Percentiles rank a stretch among this genome's conserved stretches.
Conservation (phyloP, 2,329 filamentous ascomycete genomes). For the Grosmannia serpens region DNA sequence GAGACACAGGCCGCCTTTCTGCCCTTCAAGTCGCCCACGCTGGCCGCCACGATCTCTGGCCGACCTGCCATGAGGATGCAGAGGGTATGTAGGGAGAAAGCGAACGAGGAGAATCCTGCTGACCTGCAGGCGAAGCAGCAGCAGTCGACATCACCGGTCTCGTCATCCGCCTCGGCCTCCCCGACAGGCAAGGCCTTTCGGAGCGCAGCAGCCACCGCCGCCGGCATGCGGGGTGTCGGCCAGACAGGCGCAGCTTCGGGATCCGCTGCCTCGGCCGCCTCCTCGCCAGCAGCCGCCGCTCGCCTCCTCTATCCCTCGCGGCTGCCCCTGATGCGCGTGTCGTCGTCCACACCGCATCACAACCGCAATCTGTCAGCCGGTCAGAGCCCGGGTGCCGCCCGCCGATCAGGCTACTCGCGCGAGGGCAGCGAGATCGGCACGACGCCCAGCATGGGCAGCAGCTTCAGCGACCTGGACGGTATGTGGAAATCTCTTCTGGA, state of each 20-base stretch:
- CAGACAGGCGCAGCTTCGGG: neutral
- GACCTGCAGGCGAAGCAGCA: neutral
- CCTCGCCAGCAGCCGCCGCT: constrained; percentile 3
- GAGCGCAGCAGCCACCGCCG: neutral
- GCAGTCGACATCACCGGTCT: neutral
- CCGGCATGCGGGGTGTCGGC: neutral
- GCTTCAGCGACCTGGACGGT: constrained; percentile 78
- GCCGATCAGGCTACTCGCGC: constrained; percentile 33
- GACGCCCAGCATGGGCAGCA: constrained; percentile 72
- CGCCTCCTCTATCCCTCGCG: constrained; percentile 6
- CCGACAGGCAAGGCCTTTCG: constrained; percentile 3
- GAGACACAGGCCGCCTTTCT: constrained; percentile 46
- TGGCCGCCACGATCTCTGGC: constrained; percentile 6
- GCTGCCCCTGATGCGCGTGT: constrained; percentile 24
- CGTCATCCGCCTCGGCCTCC: constrained; percentile 9
- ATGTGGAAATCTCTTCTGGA: constrained; percentile 11
- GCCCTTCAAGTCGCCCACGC: constrained; percentile 24
- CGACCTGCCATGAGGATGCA: neutral
- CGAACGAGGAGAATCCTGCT: neutral
- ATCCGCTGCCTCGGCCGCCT: neutral
- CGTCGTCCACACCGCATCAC: constrained; percentile 43
- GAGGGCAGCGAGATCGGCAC: constrained; percentile 53
- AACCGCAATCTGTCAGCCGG: constrained; percentile 29
- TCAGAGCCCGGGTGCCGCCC: constrained; percentile 33
- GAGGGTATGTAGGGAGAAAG: neutral